Conservation (phyloP, 2,329 filamentous ascomycete genomes). For the Neofusicoccum parvum region DNA sequence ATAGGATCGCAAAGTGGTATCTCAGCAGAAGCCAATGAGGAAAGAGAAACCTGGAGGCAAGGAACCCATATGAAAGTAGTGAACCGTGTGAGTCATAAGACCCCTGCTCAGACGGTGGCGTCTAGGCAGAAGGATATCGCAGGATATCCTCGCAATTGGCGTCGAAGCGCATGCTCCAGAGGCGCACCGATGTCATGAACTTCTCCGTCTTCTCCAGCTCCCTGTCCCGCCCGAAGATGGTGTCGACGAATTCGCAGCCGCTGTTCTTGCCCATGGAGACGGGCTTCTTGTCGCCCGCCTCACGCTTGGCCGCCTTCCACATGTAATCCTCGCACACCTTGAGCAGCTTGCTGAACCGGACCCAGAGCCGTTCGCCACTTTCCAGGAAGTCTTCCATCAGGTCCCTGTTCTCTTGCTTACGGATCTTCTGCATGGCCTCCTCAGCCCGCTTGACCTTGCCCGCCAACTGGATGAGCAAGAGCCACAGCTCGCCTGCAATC, state of each 20-base stretch:
- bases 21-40: constrained; percentile 17
- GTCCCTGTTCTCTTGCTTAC: constrained; percentile 72
- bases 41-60: not conserved
- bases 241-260: constrained; percentile 93
- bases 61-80: not conserved
- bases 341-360: constrained; percentile 81
- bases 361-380: constrained; percentile 82
- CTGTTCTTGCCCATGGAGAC: constrained; percentile 78
- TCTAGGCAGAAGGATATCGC: constrained; percentile 45
- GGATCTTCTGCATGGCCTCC: constrained; percentile 72
- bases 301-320: constrained; percentile 54
- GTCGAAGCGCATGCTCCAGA: constrained; percentile 93
- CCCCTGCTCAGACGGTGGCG: constrained; percentile 4
- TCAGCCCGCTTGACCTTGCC: constrained; percentile 93
- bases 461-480: constrained; percentile 88
- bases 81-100: not conserved
- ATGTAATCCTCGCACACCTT: constrained; percentile 93
- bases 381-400: constrained; percentile 89
- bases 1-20: constrained; percentile 20
- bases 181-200: constrained; percentile 83
- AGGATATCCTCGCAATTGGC: constrained; percentile 94
- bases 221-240: constrained; percentile 88
- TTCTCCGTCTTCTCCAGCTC: constrained; percentile 89
- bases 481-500: constrained; percentile 92
- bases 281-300: constrained; percentile 21